Conservation (phyloP, 495 filamentous ascomycete genomes). For the Xanthoparmelia taractica region DNA sequence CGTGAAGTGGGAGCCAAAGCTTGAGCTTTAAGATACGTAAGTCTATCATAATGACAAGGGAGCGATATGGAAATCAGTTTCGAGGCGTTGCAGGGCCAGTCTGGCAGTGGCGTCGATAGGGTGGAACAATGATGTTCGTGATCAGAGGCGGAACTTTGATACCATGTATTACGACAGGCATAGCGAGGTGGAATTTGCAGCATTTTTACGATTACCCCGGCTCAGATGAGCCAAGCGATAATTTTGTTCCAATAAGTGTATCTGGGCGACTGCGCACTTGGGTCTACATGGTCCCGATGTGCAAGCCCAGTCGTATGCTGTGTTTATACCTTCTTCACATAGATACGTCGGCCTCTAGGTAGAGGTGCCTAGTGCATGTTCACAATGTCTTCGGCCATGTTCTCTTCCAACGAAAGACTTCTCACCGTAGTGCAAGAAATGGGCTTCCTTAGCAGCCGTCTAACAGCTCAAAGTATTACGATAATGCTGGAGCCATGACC, state of each 20-base stretch:
- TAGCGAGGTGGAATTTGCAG: slow-evolving; percentile 11
- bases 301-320: neutral
- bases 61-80: neutral
- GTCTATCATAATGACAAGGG: neutral
- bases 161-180: slow-evolving; percentile 16
- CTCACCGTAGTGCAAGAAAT: neutral
- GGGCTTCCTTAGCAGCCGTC: neutral
- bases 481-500: neutral
- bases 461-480: neutral
- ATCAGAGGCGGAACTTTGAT: slow-evolving; percentile 1
- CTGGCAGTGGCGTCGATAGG: neutral
- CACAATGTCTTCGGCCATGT: neutral
- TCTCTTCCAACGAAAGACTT: neutral
- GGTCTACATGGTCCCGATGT: neutral
- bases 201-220: slow-evolving; percentile 15
- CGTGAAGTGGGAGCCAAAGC: slow-evolving; percentile 34
- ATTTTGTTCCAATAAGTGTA: neutral
- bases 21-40: neutral
- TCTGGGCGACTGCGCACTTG: neutral
- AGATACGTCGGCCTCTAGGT: neutral
- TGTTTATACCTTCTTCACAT: neutral
- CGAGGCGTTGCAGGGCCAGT: neutral
- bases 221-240: slow-evolving; percentile 17
- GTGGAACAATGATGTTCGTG: neutral
- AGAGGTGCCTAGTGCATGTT: neutral